phyloP scores from a whole-genome alignment of 148 eudicot species.

The Vaccinium vitisidaea region DNA sequence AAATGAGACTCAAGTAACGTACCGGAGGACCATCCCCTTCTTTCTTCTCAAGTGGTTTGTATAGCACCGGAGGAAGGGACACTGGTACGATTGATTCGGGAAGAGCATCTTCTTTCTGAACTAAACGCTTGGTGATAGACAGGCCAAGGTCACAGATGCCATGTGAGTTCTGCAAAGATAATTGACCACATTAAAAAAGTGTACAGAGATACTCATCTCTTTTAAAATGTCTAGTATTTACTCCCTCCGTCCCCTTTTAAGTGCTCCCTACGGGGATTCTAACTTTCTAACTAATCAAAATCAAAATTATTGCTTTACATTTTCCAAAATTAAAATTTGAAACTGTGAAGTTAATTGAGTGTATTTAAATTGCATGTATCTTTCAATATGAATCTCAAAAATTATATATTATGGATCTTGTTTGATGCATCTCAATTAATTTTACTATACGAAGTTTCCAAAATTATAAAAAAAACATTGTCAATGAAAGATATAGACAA shows the following conservation, averaged over 20 bases:
- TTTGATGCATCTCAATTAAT: too few relatives aligned
- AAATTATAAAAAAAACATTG: too few relatives aligned
- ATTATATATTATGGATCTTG: too few relatives aligned
- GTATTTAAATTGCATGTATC: too few relatives aligned
- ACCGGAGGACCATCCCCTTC: constrained; percentile 48
- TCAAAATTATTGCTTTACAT: too few relatives aligned
- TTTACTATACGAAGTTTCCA: too few relatives aligned
- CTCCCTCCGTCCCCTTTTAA: not conserved
- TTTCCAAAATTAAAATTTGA: too few relatives aligned
- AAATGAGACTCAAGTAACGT: constrained; percentile 12
- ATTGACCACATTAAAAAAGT: constrained; percentile 16
- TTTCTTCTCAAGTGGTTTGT: constrained; percentile 54
- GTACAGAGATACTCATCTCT: constrained; percentile 14
- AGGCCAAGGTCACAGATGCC: constrained; percentile 87
- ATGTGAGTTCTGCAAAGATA: constrained; percentile 66
- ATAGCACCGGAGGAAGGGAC: constrained; percentile 59
- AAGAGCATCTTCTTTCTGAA: constrained; percentile 45
- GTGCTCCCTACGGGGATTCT: too few relatives aligned
- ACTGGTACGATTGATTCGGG: constrained; percentile 39
- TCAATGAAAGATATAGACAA: too few relatives aligned
- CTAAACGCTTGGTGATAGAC: constrained; percentile 61
- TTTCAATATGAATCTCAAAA: too few relatives aligned
- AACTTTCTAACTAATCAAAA: too few relatives aligned
- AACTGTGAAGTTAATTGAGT: too few relatives aligned
- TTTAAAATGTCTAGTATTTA: not conserved